Evolutionary conservation across 2,329 filamentous ascomycete genomes (phyloP).

Genomic region (Rachicladosporium sp.): DNA sequence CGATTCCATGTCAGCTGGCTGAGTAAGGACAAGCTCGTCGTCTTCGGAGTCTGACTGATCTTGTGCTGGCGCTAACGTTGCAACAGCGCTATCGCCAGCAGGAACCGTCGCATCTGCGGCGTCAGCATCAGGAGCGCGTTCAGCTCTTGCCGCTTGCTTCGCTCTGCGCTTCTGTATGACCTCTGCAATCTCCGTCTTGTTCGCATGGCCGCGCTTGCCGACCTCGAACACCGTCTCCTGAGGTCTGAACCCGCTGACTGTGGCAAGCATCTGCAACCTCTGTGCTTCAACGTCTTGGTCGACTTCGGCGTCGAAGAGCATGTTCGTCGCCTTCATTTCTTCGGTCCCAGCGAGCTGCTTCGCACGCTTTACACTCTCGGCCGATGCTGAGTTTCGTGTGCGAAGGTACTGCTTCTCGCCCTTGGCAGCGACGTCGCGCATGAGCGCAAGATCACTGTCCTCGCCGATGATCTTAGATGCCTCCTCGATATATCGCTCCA

Average conservation of each 20-base stretch:
- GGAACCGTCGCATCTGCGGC: too few species aligned
- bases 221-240: conserved; percentile 93
- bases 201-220: conserved; percentile 54
- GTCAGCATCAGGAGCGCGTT: too few species aligned
- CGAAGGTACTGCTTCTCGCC: conserved; percentile 88
- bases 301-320: conserved; percentile 56
- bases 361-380: conserved; percentile 77
- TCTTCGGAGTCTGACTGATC: conserved; percentile 30
- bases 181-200: conserved; percentile 53
- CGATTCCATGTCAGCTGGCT: conserved; percentile 27
- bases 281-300: conserved; percentile 54
- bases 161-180: conserved; percentile 62
- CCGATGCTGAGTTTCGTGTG: conserved; percentile 80
- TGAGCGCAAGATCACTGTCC: conserved; percentile 56
- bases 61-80: conserved; percentile 15
- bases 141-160: conserved; percentile 45
- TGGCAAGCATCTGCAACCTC: conserved; percentile 74
- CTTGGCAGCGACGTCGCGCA: conserved; percentile 66
- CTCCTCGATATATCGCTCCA: conserved; percentile 72
- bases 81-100: too few species aligned
- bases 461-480: conserved; percentile 66
- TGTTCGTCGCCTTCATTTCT: conserved; percentile 62
- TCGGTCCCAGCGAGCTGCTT: conserved; percentile 62
- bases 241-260: conserved; percentile 78
- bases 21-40: conserved; percentile 23